Base-by-base conservation (phyloP, 2,329 filamentous ascomycete species). In the Talaromyces funiculosus region DNA sequence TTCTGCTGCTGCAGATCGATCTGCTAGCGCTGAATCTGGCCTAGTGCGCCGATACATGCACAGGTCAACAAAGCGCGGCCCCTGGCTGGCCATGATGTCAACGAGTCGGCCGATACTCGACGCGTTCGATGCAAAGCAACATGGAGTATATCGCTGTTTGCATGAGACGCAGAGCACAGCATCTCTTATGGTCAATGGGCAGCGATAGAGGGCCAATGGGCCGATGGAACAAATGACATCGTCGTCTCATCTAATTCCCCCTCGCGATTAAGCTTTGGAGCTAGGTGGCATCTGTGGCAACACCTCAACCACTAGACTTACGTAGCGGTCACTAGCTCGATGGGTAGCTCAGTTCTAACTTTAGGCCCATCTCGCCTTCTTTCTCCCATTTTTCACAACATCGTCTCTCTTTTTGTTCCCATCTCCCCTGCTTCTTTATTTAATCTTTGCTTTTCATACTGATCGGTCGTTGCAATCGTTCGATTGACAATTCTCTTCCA, bases 381-480 rank as follows among this genome's bases (percentile, higher is more conserved):
- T 47, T 47, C 53, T 56, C 53, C 53, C 53, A 55, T 31, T 56
- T 56, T 56, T 43, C 35, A 10, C 37, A 20, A 5, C n/a, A n/a
- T n/a, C 31, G 31, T 53, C 31, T 9, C 8, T 2, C 6, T 7
- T 22, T 26, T n/a, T 33, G 18, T 42, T 33, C 20, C 22, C 26
- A 4, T 8, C n/a, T 38, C 24, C 22, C 5, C 9, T 49, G 0
- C 31, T 9, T 20, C 1, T 18, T 33, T 47, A 26, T 26, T 47
- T 26, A 26, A 26, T 29, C 4, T n/a, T 26, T 49, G 12, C 10
- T 31, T 3, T 10, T 29, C 10, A n/a, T 26, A 49, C 4, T 12
- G n/a, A 31, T 33, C 47, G 10, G 16, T 49, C 3, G 2, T 29
- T 33, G 33, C 29, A 18, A 31, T 49, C 16, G 40, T 43, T 38